Percentiles rank a stretch among this genome's conserved stretches.
Conservation (phyloP, 2,329 filamentous ascomycete species). For the Chalaropsis thielavioides region DNA sequence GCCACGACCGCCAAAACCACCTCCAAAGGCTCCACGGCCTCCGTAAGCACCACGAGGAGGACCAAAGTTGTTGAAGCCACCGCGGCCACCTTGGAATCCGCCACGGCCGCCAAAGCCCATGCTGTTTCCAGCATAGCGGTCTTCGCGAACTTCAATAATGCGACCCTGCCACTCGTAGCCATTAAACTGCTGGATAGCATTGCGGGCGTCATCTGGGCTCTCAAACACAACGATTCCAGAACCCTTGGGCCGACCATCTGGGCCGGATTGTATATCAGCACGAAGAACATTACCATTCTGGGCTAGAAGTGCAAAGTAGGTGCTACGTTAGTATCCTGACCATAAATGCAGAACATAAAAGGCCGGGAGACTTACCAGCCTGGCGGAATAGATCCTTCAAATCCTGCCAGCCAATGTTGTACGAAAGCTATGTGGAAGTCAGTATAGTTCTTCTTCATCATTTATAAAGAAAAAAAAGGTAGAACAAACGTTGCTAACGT, state of each 20-base stretch:
- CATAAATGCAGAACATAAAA: neutral
- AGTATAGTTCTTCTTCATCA: conserved; percentile 22
- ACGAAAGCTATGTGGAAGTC: conserved; percentile 58
- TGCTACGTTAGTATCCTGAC: conserved; percentile 14
- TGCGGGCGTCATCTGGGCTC: conserved; percentile 82
- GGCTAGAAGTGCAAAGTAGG: conserved; percentile 22
- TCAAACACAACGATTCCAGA: conserved; percentile 97
- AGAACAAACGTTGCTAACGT: conserved; percentile 89
- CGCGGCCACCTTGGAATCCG: conserved; percentile 43
- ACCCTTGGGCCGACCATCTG: conserved; percentile 86
- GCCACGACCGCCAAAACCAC: conserved; percentile 27
- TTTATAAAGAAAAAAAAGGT: conserved; percentile 17
- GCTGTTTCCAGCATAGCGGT: conserved; percentile 63
- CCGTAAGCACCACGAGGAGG: conserved; percentile 35
- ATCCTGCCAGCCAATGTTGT: conserved; percentile 97
- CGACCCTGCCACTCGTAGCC: conserved; percentile 98
- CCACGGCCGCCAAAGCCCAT: conserved; percentile 44
- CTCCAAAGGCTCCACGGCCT: conserved; percentile 34
- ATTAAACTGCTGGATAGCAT: conserved; percentile 94
- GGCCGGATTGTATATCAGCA: conserved; percentile 85
- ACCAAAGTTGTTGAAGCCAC: conserved; percentile 40
- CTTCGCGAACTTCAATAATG: conserved; percentile 83
- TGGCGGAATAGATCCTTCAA: conserved; percentile 97
- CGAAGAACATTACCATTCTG: conserved; percentile 71
- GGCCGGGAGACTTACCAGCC: conserved; percentile 55